Evolutionary conservation across 352 stramenopile species (phyloP), one percentile per base, ranked within the genome.

Genomic region (Globisporangium irregulare): DNA sequence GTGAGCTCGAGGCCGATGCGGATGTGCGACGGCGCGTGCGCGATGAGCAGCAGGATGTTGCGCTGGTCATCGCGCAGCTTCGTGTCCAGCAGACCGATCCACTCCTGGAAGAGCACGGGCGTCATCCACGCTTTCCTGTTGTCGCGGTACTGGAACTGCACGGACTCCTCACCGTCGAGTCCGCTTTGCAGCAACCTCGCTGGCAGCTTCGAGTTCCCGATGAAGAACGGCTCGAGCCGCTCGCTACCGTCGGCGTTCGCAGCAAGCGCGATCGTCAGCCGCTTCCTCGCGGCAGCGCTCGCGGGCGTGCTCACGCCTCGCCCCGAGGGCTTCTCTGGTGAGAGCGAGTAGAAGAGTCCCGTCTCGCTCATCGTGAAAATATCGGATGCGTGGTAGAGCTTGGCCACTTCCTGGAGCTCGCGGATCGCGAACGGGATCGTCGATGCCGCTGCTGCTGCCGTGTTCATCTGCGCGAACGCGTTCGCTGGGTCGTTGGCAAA

Each of bases 361-460:
- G 78, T 82, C 59, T 87, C 80, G 54, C 80, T 78, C 77, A 89
- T 84, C 29, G 73, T 73, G 61, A 86, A 89, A n/a, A 89, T 73
- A 57, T 89, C 77, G 7, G 73, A 63, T 5, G 80, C 72, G n/a
- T 77, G 70, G 53, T 84, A 84, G 41, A 81, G 62, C 36, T 75
- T 73, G 20, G 76, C 70, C 18, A 71, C 32, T 12, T 75, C 57
- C 61, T 87, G 78, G 51, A 89, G 66, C 51, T 82, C 73, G 22
- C 73, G 73, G 15, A 63, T 56, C 2, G 59, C 59, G 18, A 54
- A 59, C n/a, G 71, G 60, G 29, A 70, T 68, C 5, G 46, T 43
- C 36, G 12, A 25, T 3, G 74, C 59, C 51, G 20, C 69, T 43
- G 50, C 67, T n/a, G 29, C 14, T 20, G 32, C 36, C 5, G 43